These are phyloP conservation scores for Teratosphaeria nubilosa DNA, from an alignment of 2,329 filamentous ascomycete genomes.

Conservation along the genomic window DNA sequence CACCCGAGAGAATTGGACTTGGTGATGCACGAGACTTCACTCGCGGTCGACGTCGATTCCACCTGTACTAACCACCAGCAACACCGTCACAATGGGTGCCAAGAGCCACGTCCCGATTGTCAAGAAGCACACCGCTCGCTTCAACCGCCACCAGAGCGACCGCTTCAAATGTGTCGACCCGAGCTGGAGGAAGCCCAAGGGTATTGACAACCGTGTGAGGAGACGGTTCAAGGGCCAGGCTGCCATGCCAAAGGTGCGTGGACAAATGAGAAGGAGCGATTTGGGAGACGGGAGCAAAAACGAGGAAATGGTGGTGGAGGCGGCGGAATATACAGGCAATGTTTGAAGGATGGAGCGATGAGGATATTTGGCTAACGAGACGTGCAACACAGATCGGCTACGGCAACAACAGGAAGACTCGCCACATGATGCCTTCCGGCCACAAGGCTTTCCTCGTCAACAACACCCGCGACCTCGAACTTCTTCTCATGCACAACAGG, in stretches of 20 bases:
- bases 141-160: conserved; percentile 96
- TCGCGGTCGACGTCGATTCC: not conserved
- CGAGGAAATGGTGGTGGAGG: conserved; percentile 2
- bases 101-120: conserved; percentile 99
- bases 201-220: conserved; percentile 97
- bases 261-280: conserved; percentile 3
- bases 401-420: conserved; percentile 98
- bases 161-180: conserved; percentile 84
- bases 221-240: conserved; percentile 94
- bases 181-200: conserved; percentile 99
- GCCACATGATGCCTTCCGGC: conserved; percentile 96
- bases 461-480: conserved; percentile 92
- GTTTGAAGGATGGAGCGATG: not conserved
- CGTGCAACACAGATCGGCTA: conserved; percentile 70
- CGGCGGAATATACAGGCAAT: not conserved
- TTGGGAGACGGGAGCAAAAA: not conserved
- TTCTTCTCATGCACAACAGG: conserved; percentile 99
- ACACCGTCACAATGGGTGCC: conserved; percentile 49
- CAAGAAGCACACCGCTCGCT: conserved; percentile 99
- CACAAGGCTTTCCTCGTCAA: conserved; percentile 99
- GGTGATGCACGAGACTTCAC: not conserved
- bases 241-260: conserved; percentile 92
- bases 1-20: not conserved
- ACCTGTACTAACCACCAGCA: not conserved
- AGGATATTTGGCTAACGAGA: conserved; percentile 2